Base-by-base conservation (phyloP, 2,329 filamentous ascomycete species). In the Fusarium multiceps region DNA sequence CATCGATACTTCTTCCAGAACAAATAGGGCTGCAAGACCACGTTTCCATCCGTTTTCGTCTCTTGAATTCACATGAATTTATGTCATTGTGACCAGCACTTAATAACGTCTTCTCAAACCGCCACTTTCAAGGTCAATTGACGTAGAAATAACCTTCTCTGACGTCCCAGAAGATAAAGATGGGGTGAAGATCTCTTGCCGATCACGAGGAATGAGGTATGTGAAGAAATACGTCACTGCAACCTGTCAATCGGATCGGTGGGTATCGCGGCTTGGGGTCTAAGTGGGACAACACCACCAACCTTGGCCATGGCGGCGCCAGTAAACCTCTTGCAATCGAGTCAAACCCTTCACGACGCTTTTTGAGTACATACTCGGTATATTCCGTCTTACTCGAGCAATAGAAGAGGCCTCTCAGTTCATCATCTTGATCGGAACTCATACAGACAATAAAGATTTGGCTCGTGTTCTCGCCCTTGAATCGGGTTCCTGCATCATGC, bases 401-500 rank as follows among this genome's bases (percentile, higher is more conserved):
- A 13, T 5, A 11, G 13, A 12, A 27, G 25, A 28, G 23, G 5
- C 10, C 32, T 53, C 18, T 14, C 13, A 27, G 9, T 16, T 12
- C 20, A 14, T 21, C 3, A n/a, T 21, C 16, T 30, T 18, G 6
- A 28, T 27, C 4, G 18, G 13, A 7, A 18, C 11, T n/a, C 6
- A 9, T 12, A 18, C 40, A 13, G 4, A 13, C 13, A 20, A n/a
- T 23, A 3, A 21, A 13, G n/a, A 14, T 34, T 48, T 43, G 25
- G 43, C 6, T 21, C 18, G 20, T 18, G 48, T 49, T 61, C 48
- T 55, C 34, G 21, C 18, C 37, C 40, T 23, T 41, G n/a, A 13
- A 32, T 40, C 55, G 47, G 55, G 63, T 66, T 66, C 61, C 55
- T 66, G 54, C 63, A 66, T 66, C 2, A 66, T 61, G 37, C 61